Conservation (phyloP, 208 protist species). For the Crithidia bombi region DNA sequence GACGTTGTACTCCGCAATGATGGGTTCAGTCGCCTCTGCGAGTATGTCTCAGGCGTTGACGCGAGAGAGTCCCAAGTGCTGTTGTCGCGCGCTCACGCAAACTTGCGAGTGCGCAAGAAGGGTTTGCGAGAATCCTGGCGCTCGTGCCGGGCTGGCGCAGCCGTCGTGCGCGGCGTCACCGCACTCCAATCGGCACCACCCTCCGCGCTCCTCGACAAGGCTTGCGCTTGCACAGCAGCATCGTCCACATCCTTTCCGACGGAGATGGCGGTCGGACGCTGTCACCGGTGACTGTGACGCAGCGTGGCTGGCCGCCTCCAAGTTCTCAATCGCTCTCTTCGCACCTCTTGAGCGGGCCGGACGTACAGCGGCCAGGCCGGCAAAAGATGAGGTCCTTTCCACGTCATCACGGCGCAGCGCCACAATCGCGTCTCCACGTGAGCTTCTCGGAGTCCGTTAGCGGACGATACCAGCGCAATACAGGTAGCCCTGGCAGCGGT, state of each 20-base stretch:
- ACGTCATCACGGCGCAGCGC: conserved; percentile 78
- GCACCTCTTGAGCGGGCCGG: conserved; percentile 95
- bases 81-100: conserved; percentile 37
- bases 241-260: conserved; percentile 93
- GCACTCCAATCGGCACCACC: conserved; percentile 61
- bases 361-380: conserved; percentile 97
- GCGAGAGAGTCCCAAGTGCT: conserved; percentile 89
- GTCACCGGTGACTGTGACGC: conserved; percentile 99
- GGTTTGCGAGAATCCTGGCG: conserved; percentile 49
- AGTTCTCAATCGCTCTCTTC: conserved; percentile 75
- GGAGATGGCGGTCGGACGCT: conserved; percentile 96
- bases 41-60: conserved; percentile 79
- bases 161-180: conserved; percentile 60
- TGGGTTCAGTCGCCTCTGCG: conserved; percentile 31
- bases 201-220: conserved; percentile 49
- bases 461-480: conserved; percentile 95
- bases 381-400: conserved; percentile 95
- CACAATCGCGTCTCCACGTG: conserved; percentile 50
- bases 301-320: conserved; percentile 85
- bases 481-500: conserved; percentile 95
- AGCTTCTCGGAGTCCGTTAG: conserved; percentile 57
- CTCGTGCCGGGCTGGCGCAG: conserved; percentile 30
- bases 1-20: conserved; percentile 80
- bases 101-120: conserved; percentile 56
- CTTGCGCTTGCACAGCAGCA: conserved; percentile 73